These are phyloP conservation scores for Zopfia rhizophila DNA, from an alignment of 2,329 filamentous ascomycete species.

Conservation along the genomic window DNA sequence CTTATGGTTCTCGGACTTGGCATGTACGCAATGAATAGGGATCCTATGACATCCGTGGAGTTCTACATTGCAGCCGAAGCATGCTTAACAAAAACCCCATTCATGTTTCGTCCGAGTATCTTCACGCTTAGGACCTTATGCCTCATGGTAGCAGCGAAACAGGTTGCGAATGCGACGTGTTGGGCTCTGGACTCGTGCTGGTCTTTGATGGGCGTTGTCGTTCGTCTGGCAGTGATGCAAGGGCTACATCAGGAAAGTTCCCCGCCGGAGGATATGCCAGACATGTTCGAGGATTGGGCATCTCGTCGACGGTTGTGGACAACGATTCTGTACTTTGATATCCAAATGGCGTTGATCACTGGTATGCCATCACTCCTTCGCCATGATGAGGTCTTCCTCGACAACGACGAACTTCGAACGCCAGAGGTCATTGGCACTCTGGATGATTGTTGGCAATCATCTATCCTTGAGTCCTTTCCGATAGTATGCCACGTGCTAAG, in stretches of 20 bases:
- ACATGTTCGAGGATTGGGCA: conserved; percentile 18
- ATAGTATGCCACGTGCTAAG: conserved; percentile 24
- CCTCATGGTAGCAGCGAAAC: conserved; percentile 35
- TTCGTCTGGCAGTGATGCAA: conserved; percentile 32
- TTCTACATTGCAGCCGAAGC: conserved; percentile 35
- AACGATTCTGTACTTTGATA: conserved; percentile 31
- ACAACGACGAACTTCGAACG: conserved; percentile 1
- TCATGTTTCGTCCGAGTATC: conserved; percentile 30
- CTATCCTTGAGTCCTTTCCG: conserved; percentile 25
- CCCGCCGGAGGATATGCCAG: conserved; percentile 16
- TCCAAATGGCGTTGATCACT: conserved; percentile 30
- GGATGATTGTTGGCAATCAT: conserved; percentile 24
- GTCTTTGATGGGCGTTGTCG: conserved; percentile 29
- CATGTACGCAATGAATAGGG: conserved; percentile 17
- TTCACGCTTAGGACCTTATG: conserved; percentile 27
- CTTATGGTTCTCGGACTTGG: conserved; percentile 33
- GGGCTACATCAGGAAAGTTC: conserved; percentile 26
- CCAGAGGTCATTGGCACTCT: background rate
- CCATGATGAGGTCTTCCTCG: conserved; percentile 7
- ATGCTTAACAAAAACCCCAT: conserved; percentile 32
- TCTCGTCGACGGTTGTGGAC: conserved; percentile 28
- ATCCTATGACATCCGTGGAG: conserved; percentile 12
- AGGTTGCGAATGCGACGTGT: conserved; percentile 33
- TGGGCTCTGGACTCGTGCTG: conserved; percentile 35
- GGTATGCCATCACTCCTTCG: conserved; percentile 29